These are phyloP conservation scores for Mollisiaceae sp. DNA, from an alignment of 2,329 filamentous ascomycete species.

Conservation along the genomic window DNA sequence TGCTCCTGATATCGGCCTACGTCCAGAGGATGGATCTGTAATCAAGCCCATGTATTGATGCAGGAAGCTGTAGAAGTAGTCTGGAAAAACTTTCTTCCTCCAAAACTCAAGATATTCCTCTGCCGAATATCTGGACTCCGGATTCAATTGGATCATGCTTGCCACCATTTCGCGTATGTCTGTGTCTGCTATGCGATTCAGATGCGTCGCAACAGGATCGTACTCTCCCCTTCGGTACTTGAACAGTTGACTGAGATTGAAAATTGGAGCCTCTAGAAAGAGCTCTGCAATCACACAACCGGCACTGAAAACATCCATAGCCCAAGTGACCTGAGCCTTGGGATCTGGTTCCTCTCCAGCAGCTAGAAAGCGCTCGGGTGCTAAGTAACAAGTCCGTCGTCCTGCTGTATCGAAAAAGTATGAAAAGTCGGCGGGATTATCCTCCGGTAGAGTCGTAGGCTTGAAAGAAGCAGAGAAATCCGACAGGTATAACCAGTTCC, in stretches of 20 bases:
- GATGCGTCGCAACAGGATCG: conserved; percentile 78
- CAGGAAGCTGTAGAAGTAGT: conserved; percentile 96
- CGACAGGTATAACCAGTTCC: conserved; percentile 99
- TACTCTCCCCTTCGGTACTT: conserved; percentile 94
- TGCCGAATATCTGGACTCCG: conserved; percentile 88
- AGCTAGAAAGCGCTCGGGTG: conserved; percentile 87
- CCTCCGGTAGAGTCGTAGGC: conserved; percentile 88
- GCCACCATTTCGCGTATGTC: conserved; percentile 87
- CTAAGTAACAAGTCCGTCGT: conserved; percentile 90
- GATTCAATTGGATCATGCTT: conserved; percentile 96
- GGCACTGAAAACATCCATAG: conserved; percentile 98
- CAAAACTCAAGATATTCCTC: conserved; percentile 94
- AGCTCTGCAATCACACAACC: conserved; percentile 97
- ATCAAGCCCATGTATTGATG: conserved; percentile 98
- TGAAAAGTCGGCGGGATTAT: conserved; percentile 96
- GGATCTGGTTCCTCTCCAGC: conserved; percentile 68
- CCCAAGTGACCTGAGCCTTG: conserved; percentile 76
- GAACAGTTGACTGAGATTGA: conserved; percentile 94
- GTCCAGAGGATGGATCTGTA: conserved; percentile 85
- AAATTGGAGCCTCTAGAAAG: conserved; percentile 94
- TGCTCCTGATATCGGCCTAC: conserved; percentile 70
- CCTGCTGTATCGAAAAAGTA: conserved; percentile 97
- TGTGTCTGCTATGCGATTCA: conserved; percentile 85
- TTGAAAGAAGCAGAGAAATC: conserved; percentile 98
- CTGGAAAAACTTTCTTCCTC: conserved; percentile 89